Percentiles rank a stretch among this genome's conserved stretches.
These are phyloP conservation scores for Leishmania gerbilli DNA, from an alignment of 208 protist genomes.

Conservation along the genomic window DNA sequence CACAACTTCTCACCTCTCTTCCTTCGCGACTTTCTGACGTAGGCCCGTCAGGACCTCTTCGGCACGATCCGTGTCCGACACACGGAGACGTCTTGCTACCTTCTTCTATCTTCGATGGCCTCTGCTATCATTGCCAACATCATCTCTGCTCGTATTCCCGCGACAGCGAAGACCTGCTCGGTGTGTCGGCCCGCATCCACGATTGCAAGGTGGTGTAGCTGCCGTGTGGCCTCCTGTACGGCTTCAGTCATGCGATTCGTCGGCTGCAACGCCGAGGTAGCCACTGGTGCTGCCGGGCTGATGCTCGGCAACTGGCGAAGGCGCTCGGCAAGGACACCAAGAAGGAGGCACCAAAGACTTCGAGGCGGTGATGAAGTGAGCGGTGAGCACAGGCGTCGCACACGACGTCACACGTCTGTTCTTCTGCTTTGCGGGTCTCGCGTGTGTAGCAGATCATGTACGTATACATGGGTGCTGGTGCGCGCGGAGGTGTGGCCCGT, in stretches of 20 bases:
- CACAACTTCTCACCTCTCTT: background rate
- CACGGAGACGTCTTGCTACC: background rate
- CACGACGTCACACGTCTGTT: background rate
- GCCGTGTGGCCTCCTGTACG: conserved; percentile 38
- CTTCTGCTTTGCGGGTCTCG: background rate
- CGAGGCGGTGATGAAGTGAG: too few relatives aligned
- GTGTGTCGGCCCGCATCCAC: conserved; percentile 35
- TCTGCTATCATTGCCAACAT: background rate
- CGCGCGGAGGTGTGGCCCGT: too few relatives aligned
- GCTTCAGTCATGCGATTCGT: conserved; percentile 31
- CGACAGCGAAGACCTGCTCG: conserved; percentile 20
- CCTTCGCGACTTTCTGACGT: background rate
- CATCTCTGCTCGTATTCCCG: background rate
- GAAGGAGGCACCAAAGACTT: too few relatives aligned
- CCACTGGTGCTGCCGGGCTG: conserved; percentile 38
- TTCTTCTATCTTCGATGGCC: background rate
- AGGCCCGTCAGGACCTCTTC: background rate
- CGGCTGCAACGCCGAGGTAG: conserved; percentile 34
- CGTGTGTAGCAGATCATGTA: too few relatives aligned
- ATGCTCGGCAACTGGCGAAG: background rate
- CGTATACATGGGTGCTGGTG: too few relatives aligned
- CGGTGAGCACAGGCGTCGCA: too few relatives aligned
- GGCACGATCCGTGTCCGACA: too few relatives aligned
- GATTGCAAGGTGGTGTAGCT: conserved; percentile 43
- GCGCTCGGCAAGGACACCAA: too few relatives aligned